Evolutionary conservation across 2,329 filamentous ascomycete genomes (phyloP).

Genomic region (Paecilomyces dactylethromorphus): DNA sequence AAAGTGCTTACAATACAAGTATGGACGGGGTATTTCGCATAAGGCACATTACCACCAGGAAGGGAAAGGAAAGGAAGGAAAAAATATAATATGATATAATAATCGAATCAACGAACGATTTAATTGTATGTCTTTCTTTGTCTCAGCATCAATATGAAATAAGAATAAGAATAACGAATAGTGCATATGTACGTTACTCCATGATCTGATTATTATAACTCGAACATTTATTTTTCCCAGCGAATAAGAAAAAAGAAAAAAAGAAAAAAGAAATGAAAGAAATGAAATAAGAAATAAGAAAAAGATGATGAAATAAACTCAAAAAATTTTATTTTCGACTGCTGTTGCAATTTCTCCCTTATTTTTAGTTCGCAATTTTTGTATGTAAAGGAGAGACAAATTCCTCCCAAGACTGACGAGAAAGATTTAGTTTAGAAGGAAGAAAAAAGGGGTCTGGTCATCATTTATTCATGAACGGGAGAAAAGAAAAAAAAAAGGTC

Average conservation of each 20-base stretch:
- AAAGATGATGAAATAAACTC: background rate
- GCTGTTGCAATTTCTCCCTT: background rate
- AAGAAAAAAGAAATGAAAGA: slow-evolving; percentile 1
- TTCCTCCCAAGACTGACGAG: background rate
- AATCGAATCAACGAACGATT: background rate
- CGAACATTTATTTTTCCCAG: background rate
- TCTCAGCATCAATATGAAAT: background rate
- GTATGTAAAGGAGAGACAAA: background rate
- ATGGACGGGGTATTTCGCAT: too few species aligned
- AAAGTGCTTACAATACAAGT: too few species aligned
- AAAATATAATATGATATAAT: background rate
- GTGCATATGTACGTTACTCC: background rate
- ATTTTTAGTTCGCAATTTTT: background rate
- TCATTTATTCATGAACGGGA: slow-evolving; percentile 1
- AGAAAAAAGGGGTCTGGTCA: background rate
- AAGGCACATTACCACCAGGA: background rate
- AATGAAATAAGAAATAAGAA: slow-evolving; percentile 1
- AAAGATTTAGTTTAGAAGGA: background rate
- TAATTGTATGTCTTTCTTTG: background rate
- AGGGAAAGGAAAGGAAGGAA: background rate
- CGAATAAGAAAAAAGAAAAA: background rate
- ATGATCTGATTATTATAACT: background rate
- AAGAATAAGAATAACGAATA: background rate
- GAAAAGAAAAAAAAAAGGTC: background rate
- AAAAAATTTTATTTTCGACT: background rate